Evolutionary conservation across 2,329 filamentous ascomycete genomes (phyloP).

Genomic region (Pochonia chlamydosporia): DNA sequence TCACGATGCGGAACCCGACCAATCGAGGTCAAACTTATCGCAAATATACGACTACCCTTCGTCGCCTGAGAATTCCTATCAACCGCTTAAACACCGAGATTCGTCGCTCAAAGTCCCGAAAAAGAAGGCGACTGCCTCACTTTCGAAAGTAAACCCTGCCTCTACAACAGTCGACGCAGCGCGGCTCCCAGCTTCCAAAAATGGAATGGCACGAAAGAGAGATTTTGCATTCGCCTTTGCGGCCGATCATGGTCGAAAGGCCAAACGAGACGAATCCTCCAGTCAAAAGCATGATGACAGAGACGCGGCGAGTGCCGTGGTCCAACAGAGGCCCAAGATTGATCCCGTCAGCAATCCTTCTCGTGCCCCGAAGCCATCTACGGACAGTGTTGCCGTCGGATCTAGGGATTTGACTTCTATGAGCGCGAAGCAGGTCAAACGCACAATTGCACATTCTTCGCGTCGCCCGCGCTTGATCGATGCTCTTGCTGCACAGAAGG

Average conservation of each 20-base stretch:
- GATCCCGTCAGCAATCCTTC: neutral
- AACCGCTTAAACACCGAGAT: neutral
- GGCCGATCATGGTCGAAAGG: neutral
- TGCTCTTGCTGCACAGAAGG: conserved; percentile 11
- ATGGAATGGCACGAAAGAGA: conserved; percentile 5
- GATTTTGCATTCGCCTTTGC: conserved; percentile 6
- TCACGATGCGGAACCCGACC: neutral
- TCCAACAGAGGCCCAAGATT: neutral
- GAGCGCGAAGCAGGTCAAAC: neutral
- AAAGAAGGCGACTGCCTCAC: neutral
- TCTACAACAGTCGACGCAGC: neutral
- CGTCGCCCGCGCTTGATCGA: conserved; percentile 13
- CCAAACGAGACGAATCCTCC: neutral
- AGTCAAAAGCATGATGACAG: neutral
- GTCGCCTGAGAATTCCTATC: neutral
- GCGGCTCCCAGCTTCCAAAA: neutral
- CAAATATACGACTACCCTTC: neutral
- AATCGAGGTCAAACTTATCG: neutral
- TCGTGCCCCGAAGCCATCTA: neutral
- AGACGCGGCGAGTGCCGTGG: neutral
- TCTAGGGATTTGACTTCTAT: neutral
- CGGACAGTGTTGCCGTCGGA: too few species aligned
- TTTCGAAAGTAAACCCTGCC: neutral
- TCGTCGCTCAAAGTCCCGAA: neutral
- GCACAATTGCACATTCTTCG: neutral